A percentile compares a stretch with the other conserved stretches of the same genome.
These are phyloP conservation scores for Novymonas esmeraldas DNA, from an alignment of 208 protist species.

Conservation along the genomic window DNA sequence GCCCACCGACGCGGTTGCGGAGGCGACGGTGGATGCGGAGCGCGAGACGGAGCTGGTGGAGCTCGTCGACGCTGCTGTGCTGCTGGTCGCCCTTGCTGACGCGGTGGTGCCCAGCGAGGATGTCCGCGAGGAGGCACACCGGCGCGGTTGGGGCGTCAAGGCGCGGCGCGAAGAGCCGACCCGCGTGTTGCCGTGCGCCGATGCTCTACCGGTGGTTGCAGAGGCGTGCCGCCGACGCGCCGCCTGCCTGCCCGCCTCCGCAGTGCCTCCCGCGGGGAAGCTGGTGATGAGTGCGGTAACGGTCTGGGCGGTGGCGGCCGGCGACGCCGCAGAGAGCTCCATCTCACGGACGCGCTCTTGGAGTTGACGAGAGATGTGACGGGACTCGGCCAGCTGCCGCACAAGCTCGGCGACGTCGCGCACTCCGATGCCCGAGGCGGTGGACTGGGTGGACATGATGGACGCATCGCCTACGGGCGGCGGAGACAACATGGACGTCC, in stretches of 20 bases:
- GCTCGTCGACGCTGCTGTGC: background rate
- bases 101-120: background rate
- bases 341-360: conserved; percentile 32
- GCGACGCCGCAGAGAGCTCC: conserved; percentile 23
- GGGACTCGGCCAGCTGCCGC: conserved; percentile 68
- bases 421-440: conserved; percentile 27
- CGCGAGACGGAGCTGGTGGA: background rate
- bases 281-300: too few species aligned
- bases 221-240: too few species aligned
- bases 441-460: too few species aligned
- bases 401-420: conserved; percentile 70
- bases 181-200: too few species aligned
- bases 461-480: background rate
- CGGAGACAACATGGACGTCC: background rate
- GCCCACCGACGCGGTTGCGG: too few species aligned
- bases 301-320: too few species aligned
- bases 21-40: conserved; percentile 1
- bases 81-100: too few species aligned
- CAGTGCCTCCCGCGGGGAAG: too few species aligned
- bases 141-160: background rate
- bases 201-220: too few species aligned
- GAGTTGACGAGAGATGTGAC: conserved; percentile 44
- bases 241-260: background rate
- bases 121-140: background rate
- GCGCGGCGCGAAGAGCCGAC: too few species aligned